phyloP scores from a whole-genome alignment of 768 basidiomycete genomes.

The Cyclocybe cylindracea region DNA sequence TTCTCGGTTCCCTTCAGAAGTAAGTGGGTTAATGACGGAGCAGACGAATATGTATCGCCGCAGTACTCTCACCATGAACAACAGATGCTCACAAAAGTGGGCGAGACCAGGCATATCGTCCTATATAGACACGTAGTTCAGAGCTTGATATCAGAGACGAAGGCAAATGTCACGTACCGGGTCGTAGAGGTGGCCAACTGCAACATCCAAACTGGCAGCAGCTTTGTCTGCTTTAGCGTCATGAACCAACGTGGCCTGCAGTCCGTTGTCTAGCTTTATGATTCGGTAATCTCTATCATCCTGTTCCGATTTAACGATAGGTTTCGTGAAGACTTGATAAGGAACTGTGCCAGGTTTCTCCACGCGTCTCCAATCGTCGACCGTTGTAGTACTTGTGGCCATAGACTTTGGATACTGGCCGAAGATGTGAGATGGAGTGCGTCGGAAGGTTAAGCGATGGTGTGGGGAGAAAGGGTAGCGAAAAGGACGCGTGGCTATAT shows the following conservation, averaged over 20 bases:
- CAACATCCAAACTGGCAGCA: conserved; percentile 91
- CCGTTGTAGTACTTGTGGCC: conserved; percentile 10
- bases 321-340: conserved; percentile 24
- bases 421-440: not conserved
- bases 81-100: conserved; percentile 93
- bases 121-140: conserved; percentile 31
- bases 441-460: not conserved
- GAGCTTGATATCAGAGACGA: conserved; percentile 23
- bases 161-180: conserved; percentile 59
- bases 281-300: conserved; percentile 83
- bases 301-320: conserved; percentile 68
- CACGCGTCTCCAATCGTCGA: conserved; percentile 19
- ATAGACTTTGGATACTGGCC: conserved; percentile 8
- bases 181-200: conserved; percentile 91
- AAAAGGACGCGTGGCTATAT: not conserved
- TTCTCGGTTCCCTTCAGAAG: conserved; percentile 68
- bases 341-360: conserved; percentile 15
- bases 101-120: conserved; percentile 91
- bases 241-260: conserved; percentile 83
- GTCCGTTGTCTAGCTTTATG: conserved; percentile 83
- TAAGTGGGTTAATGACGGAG: not conserved
- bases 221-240: conserved; percentile 91
- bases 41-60: not conserved
- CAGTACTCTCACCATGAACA: conserved; percentile 80
- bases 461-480: not conserved